Base-by-base conservation (phyloP, 208 protist species). In the Acanthamoeba sp. region DNA sequence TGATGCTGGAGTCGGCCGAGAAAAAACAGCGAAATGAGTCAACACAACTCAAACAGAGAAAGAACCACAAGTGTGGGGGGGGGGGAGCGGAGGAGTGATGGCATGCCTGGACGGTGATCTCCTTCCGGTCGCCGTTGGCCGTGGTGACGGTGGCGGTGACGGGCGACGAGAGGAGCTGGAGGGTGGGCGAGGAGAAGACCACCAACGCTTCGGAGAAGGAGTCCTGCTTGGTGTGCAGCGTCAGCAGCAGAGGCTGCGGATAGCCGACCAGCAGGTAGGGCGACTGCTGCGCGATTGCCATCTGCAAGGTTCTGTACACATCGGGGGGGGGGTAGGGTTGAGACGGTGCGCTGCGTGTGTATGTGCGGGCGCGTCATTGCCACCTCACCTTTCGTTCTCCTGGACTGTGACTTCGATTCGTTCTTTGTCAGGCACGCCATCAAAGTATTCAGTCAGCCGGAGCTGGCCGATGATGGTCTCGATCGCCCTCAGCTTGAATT, bases 201-300 rank as follows among this genome's bases (percentile, higher is more conserved):
- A 85, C 5, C 7, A 20, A 22, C n/a, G 76, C 76, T 9, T 59
- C 76, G 2, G 42, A 3, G 48, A 85, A 85, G 24, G 76, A 32
- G n/a, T 85, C 76, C 76, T 85, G 76, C 48, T 85, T 85, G 76
- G 76, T 85, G 22, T 85, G 48, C 76, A 85, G 32, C 24, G 38
- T 85, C 18, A 85, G 27, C 27, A n/a, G 40, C 18, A 85, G 76
- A 1, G 12, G 14, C 76, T 85, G 76, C 45, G 76, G 76, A 16
- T 85, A 57, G 45, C 48, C 48, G 10, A 85, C 48, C 76, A 85
- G 48, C 48, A 85, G 32, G 27, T 85, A 24, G 18, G 76, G 42
- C 27, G 76, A 52, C 45, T 27, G 29, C 48, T 85, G 76, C 42
- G 76, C 18, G 22, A 85, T 18, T 1, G 12, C 45, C 76, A 85